Conservation (phyloP, 306 rosid genomes). For the Castanospermum australe region DNA sequence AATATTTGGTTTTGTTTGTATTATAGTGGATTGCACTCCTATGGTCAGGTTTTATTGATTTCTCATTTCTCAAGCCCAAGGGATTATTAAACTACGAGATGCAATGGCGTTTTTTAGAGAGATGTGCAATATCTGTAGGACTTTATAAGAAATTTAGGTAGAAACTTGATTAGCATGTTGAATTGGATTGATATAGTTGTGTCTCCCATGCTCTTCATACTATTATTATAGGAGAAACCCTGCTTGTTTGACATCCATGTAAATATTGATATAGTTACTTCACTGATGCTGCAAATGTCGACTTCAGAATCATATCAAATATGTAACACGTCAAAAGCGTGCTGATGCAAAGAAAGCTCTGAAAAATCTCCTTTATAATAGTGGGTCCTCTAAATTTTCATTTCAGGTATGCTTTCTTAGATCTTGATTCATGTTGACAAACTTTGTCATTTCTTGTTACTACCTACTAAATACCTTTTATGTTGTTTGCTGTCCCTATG, state of each 20-base stretch:
- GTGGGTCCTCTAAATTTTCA: slow-evolving; percentile 53
- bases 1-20: neutral
- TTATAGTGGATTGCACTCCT: neutral
- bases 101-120: neutral
- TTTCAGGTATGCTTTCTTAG: slow-evolving; percentile 44
- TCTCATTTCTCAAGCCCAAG: slow-evolving; percentile 15
- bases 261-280: slow-evolving; percentile 5
- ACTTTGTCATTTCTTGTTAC: slow-evolving; percentile 13
- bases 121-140: neutral
- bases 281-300: slow-evolving; percentile 32
- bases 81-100: neutral
- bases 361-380: slow-evolving; percentile 64
- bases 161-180: neutral
- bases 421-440: neutral
- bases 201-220: neutral
- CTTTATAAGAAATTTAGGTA: neutral
- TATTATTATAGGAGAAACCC: neutral
- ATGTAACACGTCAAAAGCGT: slow-evolving; percentile 70
- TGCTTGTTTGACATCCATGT: slow-evolving; percentile 16
- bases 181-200: neutral
- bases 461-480: slow-evolving; percentile 11
- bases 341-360: slow-evolving; percentile 88
- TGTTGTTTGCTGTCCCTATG: slow-evolving; percentile 4
- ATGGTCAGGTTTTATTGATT: slow-evolving; percentile 8
- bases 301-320: slow-evolving; percentile 64